Percentiles rank a stretch among this genome's conserved stretches.
These are phyloP conservation scores for Rosellinia necatrix DNA, from an alignment of 2,329 filamentous ascomycete genomes.

Conservation along the genomic window DNA sequence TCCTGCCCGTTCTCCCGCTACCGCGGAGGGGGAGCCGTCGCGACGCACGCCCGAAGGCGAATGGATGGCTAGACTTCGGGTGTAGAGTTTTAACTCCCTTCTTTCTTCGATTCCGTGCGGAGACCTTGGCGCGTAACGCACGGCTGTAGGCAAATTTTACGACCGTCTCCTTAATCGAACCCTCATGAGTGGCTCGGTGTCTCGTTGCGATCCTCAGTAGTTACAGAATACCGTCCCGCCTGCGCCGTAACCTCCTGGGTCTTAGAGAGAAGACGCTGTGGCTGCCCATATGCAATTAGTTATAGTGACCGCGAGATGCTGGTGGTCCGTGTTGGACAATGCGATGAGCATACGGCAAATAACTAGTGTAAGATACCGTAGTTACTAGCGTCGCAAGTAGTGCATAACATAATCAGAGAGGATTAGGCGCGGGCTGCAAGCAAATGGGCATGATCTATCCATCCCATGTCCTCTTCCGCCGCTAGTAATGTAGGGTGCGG, in stretches of 20 bases:
- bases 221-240: constrained; percentile 6
- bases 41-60: too few relatives aligned
- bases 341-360: neutral
- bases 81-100: neutral
- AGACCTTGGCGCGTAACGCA: constrained; percentile 18
- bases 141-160: constrained; percentile 28
- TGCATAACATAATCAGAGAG: neutral
- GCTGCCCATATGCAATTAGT: too few relatives aligned
- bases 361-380: neutral
- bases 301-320: too few relatives aligned
- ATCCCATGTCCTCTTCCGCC: constrained; percentile 33
- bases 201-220: constrained; percentile 33
- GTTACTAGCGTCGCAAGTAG: constrained; percentile 9
- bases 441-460: constrained; percentile 4
- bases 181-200: too few relatives aligned
- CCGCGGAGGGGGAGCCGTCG: constrained; percentile 16
- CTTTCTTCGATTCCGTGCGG: constrained; percentile 18
- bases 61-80: constrained; percentile 15
- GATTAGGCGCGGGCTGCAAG: constrained; percentile 7
- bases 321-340: too few relatives aligned
- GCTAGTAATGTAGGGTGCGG: constrained; percentile 43
- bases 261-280: too few relatives aligned
- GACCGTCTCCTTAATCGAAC: constrained; percentile 39
- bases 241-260: constrained; percentile 20
- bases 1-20: neutral